Base-by-base conservation (phyloP, 306 rosid genomes). In the Pterocarpus macrocarpus region DNA sequence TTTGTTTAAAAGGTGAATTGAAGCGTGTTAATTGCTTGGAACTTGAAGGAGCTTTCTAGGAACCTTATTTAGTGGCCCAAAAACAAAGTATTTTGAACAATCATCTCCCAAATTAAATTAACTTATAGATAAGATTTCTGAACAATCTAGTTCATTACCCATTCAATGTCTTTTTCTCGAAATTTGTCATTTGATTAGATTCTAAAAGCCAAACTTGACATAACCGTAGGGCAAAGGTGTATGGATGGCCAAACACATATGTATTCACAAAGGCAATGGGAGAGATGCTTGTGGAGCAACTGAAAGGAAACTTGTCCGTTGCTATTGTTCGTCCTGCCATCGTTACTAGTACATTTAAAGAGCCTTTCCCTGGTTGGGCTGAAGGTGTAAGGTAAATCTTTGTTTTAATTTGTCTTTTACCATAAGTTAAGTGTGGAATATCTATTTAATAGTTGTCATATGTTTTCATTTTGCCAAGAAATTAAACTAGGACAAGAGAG, bases 191-290 rank as follows among this genome's bases (percentile, higher is more conserved):
- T 71, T 17, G 64, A 52, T 71, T 15, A 34, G 38, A 50, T 33
- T 71, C 9, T 69, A 45, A 30, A 71, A 55, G 4, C 17, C 61
- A 65, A 69, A 8, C 3, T 61, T 45, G 41, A 41, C 14, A 47
- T 12, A 67, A 43, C 7, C 8, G 50, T 50, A 96, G 99, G 87
- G 92, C 97, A 69, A 93, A 81, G 65, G 0, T 38, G 2, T 88
- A 86, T 55, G 99, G 99, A 82, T 96, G 99, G 99, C 99, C 99
- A 83, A 96, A 96, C 78, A 93, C 99, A 0, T 96, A 96, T 0
- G 99, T 93, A 5, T 92, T 96, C 70, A 93, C 99, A 2, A 96
- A 96, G 73, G 98, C 99, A 57, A 92, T 96, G 98, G 99, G 92
- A 34, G 99, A 96, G 67, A 96, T 93, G 99, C 16, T 89, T 1